phyloP scores from a whole-genome alignment of 331 rosid genomes.

The Malus hybrid region DNA sequence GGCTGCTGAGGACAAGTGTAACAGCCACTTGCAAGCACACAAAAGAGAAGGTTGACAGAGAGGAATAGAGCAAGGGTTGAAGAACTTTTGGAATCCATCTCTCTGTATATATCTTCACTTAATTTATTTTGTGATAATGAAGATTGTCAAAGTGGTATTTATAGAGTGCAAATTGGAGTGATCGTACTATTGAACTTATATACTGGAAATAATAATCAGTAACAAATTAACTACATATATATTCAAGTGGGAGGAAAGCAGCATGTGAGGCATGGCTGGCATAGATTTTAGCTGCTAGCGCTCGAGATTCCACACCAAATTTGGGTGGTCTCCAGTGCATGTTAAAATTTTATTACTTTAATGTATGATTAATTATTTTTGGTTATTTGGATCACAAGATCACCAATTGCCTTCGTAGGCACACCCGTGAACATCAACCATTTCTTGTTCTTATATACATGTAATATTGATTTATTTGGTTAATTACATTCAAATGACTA shows the following conservation, averaged over 20 bases:
- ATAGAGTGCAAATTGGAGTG: slow-evolving; percentile 2
- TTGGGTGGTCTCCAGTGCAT: background rate
- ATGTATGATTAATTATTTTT: background rate
- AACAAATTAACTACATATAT: background rate
- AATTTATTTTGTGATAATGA: background rate
- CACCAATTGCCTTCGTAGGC: slow-evolving; percentile 16
- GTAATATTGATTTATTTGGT: too few species aligned
- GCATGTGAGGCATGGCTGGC: slow-evolving; percentile 15
- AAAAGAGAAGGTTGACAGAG: slow-evolving; percentile 39
- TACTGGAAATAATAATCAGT: background rate
- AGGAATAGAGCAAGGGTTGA: slow-evolving; percentile 41
- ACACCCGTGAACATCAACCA: slow-evolving; percentile 44
- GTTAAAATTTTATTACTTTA: background rate
- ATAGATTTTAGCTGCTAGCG: slow-evolving; percentile 6
- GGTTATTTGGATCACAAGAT: slow-evolving; percentile 3
- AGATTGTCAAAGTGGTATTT: background rate
- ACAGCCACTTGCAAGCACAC: slow-evolving; percentile 40
- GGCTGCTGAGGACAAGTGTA: slow-evolving; percentile 28
- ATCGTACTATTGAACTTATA: background rate
- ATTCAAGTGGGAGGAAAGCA: background rate
- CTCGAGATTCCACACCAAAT: slow-evolving; percentile 3
- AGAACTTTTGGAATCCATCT: slow-evolving; percentile 33
- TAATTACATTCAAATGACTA: too few species aligned
- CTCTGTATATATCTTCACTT: background rate
- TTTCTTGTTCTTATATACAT: background rate